Evolutionary conservation across 2,329 filamentous ascomycete species (phyloP), one percentile per base, ranked within the genome.

Genomic region (Rhynchosporium secalis): DNA sequence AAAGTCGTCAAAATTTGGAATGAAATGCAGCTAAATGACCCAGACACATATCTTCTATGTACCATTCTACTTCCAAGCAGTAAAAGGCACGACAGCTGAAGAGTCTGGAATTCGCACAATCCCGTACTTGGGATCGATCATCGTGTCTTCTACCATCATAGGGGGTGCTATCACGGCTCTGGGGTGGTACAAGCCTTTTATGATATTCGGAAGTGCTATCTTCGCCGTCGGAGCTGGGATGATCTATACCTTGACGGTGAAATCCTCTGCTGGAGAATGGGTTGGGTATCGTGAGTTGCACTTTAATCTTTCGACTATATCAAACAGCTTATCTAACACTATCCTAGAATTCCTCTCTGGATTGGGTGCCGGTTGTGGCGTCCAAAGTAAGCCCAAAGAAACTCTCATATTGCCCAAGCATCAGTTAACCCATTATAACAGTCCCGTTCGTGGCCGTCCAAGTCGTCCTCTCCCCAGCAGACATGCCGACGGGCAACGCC

Each of bases 31-130:
- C 56, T 49, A 65, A 13, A 28, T 58, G 4, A 52, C 29, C 29
- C 4, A 65, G 65, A 77, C 90, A 4, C 90, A 88, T 1, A 69
- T 90, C 65, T 74, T 82, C 71, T 80, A 80, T 63, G 71, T 82
- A 10, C 80, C 81, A 2, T 75, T 82, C 65, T 83, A 80, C 74
- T 82, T 83, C 70, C 79, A 83, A 73, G 76, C 77, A 38, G 75
- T 83, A 64, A 76, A 76, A 62, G 75, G 74, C 13, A 74, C 75
- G 45, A 72, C 69, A 10, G 75, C 78, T 1, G 75, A 75, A 49
- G 66, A 68, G 29, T 77, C 76, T 0, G 79, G 78, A 12, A 74
- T 80, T 13, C 70, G 73, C 31, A 77, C 76, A 20, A 75, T 81
- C 40, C 77, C 80, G 3, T 70, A 77, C 5, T 76, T 79, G 62